These are phyloP conservation scores for Candida palmyrensis DNA, from an alignment of 805 yeast genomes.

Conservation along the genomic window DNA sequence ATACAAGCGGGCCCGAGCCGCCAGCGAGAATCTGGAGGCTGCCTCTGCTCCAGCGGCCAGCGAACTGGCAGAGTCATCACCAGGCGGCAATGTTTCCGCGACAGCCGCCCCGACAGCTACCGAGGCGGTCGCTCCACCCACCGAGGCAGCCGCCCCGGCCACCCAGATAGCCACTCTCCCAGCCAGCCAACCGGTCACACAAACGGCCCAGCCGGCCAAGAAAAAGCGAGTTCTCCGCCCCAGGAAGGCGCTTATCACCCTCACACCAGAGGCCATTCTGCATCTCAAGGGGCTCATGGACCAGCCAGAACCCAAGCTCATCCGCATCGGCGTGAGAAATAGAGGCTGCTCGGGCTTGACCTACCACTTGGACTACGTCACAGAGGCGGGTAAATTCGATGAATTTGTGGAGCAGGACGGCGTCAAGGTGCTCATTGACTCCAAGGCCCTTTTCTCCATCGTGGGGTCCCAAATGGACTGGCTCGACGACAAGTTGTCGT, in stretches of 20 bases:
- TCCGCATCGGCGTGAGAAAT: conserved; percentile 90
- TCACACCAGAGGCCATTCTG: conserved; percentile 67
- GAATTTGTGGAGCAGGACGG: conserved; percentile 92
- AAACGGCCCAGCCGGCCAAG: conserved; percentile 14
- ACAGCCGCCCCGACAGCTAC: conserved; percentile 5
- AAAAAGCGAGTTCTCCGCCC: conserved; percentile 70
- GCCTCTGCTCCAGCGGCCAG: conserved; percentile 5
- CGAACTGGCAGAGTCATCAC: neutral
- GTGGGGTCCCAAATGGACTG: conserved; percentile 99
- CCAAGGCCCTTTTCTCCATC: conserved; percentile 91
- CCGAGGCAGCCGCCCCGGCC: conserved; percentile 5
- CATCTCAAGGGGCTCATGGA: conserved; percentile 66
- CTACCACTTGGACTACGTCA: conserved; percentile 86
- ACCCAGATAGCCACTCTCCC: conserved; percentile 4
- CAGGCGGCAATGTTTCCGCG: conserved; percentile 4
- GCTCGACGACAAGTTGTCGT: conserved; percentile 86
- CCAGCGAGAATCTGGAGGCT: conserved; percentile 1
- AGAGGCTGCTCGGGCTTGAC: conserved; percentile 96
- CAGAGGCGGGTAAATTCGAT: conserved; percentile 90
- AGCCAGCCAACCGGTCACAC: conserved; percentile 5
- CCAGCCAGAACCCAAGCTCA: conserved; percentile 83
- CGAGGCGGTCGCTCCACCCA: conserved; percentile 7
- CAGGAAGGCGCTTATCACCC: conserved; percentile 81
- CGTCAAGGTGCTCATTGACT: conserved; percentile 86
- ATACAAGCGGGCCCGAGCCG: conserved; percentile 4